Base-by-base conservation (phyloP, 495 filamentous ascomycete genomes). In the Parathielavia hyrcaniae region DNA sequence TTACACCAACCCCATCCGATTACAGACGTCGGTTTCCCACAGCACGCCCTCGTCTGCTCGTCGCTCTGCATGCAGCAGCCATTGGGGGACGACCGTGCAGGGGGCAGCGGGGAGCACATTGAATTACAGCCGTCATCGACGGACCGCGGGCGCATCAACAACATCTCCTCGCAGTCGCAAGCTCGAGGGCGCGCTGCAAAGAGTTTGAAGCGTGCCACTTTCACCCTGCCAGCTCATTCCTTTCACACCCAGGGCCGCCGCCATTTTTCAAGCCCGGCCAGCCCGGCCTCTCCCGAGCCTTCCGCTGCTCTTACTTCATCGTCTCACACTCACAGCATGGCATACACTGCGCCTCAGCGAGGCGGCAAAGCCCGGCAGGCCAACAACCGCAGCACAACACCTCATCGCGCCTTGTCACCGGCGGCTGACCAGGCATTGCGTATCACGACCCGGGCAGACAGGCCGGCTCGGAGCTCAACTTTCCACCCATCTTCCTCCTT, bases 121-220 rank as follows among this genome's bases (percentile, higher is more conserved):
- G 65, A 64, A 47, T 62, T 66, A 61, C 59, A 65, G 34, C 64
- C 34, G 32, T 36, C 10, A 6, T 35, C 50, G 13, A 71, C 69
- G 67, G 68, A 71, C 45, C 66, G 68, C 44, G 68, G 67, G 32
- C 66, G 66, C 32, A 57, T 59, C 53, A 38, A n/a, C 30, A 35
- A 10, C 53, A 47, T 22, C 41, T 53, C 61, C n/a, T n/a, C n/a
- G n/a, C n/a, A n/a, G n/a, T n/a, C n/a, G n/a, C n/a, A n/a, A n/a
- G n/a, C n/a, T 45, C 64, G 68, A 48, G 67, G 64, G 49, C 68
- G 68, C 62, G 65, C 59, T 51, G 58, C 67, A 54, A 70, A 70
- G 64, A n/a, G n/a, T n/a, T n/a, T n/a, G n/a, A 64, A 67, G 61
- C 67, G 67, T 49, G 65, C 53, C 43, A 59, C 61, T 22, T 48